Evolutionary conservation across 2,329 filamentous ascomycete genomes (phyloP), one percentile per base, ranked within the genome.

Genomic region (Didymellaceae sp.): DNA sequence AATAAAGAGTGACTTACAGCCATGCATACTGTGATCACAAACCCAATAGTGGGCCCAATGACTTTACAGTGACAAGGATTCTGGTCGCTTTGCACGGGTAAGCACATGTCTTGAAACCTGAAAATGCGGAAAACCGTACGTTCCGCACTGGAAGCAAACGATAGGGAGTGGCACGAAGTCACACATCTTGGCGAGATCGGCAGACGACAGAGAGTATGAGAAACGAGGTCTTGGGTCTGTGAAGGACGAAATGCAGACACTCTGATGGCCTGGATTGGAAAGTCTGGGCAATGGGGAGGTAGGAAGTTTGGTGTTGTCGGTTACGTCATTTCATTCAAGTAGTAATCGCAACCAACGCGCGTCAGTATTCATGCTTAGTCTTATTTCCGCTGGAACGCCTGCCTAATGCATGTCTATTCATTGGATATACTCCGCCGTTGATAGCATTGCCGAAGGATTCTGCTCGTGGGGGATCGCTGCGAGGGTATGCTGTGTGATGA

Each of bases 51-150:
- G 28, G 81, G 81, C 1, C 81, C 80, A 21, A 84, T 74, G 7
- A 83, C 74, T 63, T 83, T 84, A 62, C 80, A 83, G 54, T 78
- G 79, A 47, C 81, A 84, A 3, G 81, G 81, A 46, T 83, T 84
- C 59, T 83, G 79, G 52, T 82, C 75, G 7, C 80, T 83, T n/a
- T 35, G 70, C 17, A 31, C 7, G 10, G 17, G 18, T 66, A 31
- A 68, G 54, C 17, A 44, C 18, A 48, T 35, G 26, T 31, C 28
- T n/a, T 20, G 31, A 30, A 32, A 35, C 24, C 13, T 31, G 10
- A 34, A 16, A 20, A 26, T 40, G n/a, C 9, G 22, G 35, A 25
- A 28, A 24, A 53, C 35, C 65, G 14, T 63, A 73, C 70, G 72
- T 74, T 65, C 72, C 80, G 66, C 79, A 83, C 65, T 83, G 80